phyloP scores from a whole-genome alignment of 129 eudicot species.

The Lonicera japonica region DNA sequence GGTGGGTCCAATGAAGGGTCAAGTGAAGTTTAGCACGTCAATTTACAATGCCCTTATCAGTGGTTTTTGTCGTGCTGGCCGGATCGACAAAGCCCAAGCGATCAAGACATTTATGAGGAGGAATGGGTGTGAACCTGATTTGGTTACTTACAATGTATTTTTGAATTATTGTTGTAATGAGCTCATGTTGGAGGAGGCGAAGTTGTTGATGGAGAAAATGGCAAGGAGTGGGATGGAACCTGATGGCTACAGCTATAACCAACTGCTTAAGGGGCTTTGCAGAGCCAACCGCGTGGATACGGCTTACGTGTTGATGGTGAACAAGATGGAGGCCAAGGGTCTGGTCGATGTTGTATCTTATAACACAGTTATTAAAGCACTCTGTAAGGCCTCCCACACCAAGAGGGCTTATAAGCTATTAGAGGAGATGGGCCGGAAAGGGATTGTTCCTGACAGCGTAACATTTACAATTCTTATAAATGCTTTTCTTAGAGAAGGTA shows the following conservation, averaged over 20 bases:
- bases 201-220: slow-evolving; percentile 56
- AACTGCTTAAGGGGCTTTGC: slow-evolving; percentile 79
- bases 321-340: slow-evolving; percentile 69
- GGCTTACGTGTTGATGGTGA: slow-evolving; percentile 62
- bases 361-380: slow-evolving; percentile 70
- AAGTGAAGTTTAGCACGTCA: slow-evolving; percentile 32
- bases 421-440: slow-evolving; percentile 68
- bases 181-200: slow-evolving; percentile 68
- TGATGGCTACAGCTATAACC: slow-evolving; percentile 82
- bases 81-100: slow-evolving; percentile 72
- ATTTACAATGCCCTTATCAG: slow-evolving; percentile 70
- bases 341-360: slow-evolving; percentile 81
- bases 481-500: slow-evolving; percentile 60
- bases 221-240: slow-evolving; percentile 52
- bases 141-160: slow-evolving; percentile 64
- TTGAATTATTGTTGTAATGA: slow-evolving; percentile 73
- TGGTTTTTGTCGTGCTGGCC: slow-evolving; percentile 73
- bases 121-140: slow-evolving; percentile 78
- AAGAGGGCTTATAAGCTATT: slow-evolving; percentile 51
- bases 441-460: slow-evolving; percentile 60
- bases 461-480: slow-evolving; percentile 85
- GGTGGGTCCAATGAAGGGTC: slow-evolving; percentile 55
- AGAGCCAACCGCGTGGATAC: slow-evolving; percentile 59
- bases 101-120: slow-evolving; percentile 60
- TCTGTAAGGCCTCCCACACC: slow-evolving; percentile 37